These are phyloP conservation scores for Tephrocybe sp. DNA, from an alignment of 768 basidiomycete genomes.

Conservation along the genomic window DNA sequence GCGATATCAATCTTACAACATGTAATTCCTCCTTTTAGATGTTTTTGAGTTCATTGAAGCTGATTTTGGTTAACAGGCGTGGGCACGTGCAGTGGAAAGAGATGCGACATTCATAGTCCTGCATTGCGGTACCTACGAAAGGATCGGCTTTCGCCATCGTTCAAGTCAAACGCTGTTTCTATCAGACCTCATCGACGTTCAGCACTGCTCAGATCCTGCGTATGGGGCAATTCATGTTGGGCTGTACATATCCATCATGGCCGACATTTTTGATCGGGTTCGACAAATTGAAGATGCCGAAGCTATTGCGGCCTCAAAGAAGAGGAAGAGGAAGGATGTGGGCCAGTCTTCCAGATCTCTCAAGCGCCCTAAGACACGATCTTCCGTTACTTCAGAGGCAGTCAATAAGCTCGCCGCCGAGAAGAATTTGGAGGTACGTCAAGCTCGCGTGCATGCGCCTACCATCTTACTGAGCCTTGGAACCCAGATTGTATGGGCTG, in stretches of 20 bases:
- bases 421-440: too few relatives aligned
- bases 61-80: constrained; percentile 9
- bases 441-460: too few relatives aligned
- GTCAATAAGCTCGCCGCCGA: too few relatives aligned
- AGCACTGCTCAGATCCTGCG: constrained; percentile 1
- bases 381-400: background rate
- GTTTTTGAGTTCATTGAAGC: background rate
- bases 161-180: constrained; percentile 13
- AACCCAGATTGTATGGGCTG: too few relatives aligned
- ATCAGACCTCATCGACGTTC: constrained; percentile 13
- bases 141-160: constrained; percentile 16
- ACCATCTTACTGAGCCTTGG: too few relatives aligned
- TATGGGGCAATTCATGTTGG: constrained; percentile 18
- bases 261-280: constrained; percentile 10
- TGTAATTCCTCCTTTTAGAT: background rate
- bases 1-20: background rate
- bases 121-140: constrained; percentile 15
- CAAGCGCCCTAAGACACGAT: background rate
- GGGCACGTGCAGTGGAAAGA: constrained; percentile 9
- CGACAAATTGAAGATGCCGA: background rate
- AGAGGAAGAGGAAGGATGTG: background rate
- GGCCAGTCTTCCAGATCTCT: background rate
- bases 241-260: constrained; percentile 7
- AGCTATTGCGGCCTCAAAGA: background rate
- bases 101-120: constrained; percentile 15